A percentile compares a stretch with the other conserved stretches of the same genome.
These are phyloP conservation scores for Coemansia interrupta DNA, from an alignment of 192 early-diverging fungal species.

Conservation along the genomic window DNA sequence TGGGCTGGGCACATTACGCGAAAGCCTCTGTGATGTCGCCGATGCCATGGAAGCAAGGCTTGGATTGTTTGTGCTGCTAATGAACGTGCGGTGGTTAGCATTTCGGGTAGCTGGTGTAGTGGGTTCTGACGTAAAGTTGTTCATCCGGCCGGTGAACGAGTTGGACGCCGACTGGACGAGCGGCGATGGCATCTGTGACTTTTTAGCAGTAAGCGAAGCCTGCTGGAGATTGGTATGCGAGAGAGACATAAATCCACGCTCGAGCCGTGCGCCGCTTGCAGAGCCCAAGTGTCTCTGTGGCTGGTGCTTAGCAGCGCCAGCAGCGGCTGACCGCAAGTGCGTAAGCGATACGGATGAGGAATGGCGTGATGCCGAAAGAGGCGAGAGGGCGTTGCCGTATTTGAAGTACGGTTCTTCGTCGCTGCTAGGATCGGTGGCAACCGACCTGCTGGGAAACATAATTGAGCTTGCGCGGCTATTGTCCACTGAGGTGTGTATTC, in stretches of 20 bases:
- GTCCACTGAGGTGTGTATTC: constrained; percentile 5
- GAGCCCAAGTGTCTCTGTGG: background rate
- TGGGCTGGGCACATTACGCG: background rate
- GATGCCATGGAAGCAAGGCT: constrained; percentile 1
- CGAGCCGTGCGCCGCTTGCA: constrained; percentile 4
- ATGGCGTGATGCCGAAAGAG: background rate
- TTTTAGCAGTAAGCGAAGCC: constrained; percentile 2
- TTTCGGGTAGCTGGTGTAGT: constrained; percentile 17
- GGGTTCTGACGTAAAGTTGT: constrained; percentile 28
- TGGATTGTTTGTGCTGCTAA: background rate
- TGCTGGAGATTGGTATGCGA: constrained; percentile 50
- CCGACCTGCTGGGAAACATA: constrained; percentile 41
- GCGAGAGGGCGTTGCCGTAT: constrained; percentile 1
- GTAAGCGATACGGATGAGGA: constrained; percentile 17
- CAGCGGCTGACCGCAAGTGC: background rate
- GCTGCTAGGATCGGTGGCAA: constrained; percentile 19
- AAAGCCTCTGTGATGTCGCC: background rate
- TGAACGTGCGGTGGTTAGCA: constrained; percentile 1
- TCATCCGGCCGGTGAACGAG: constrained; percentile 13
- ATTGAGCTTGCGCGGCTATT: constrained; percentile 47
- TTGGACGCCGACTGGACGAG: constrained; percentile 15
- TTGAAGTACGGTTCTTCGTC: constrained; percentile 25
- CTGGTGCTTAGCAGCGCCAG: background rate
- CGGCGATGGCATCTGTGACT: constrained; percentile 13
- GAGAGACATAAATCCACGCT: constrained; percentile 29